Percentiles rank a stretch among this genome's conserved stretches.
phyloP scores from a whole-genome alignment of 192 early-diverging fungal species.

The Lobosporangium transversale region DNA sequence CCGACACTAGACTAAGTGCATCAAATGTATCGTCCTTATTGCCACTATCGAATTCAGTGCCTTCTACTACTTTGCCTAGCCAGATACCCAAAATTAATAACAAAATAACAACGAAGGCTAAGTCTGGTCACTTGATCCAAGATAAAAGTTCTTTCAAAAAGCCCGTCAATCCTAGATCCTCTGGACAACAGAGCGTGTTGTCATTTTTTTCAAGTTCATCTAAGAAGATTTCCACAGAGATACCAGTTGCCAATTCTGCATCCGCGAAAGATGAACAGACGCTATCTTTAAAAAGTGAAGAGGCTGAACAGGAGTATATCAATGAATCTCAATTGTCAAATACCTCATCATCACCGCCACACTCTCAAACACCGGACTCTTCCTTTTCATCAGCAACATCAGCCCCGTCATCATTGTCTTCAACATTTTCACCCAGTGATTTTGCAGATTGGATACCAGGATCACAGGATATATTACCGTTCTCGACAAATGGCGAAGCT shows the following conservation, averaged over 20 bases:
- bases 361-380: neutral
- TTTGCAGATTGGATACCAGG: constrained; percentile 49
- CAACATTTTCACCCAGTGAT: constrained; percentile 31
- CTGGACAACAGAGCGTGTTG: constrained; percentile 20
- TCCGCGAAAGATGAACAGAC: neutral
- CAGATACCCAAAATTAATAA: constrained; percentile 20
- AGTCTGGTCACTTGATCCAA: neutral
- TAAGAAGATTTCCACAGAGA: neutral
- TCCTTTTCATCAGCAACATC: neutral
- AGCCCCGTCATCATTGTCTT: neutral
- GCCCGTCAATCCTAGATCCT: neutral
- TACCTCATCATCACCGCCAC: constrained; percentile 1
- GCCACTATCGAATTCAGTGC: neutral
- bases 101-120: neutral
- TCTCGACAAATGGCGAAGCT: constrained; percentile 24
- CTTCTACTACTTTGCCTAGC: neutral
- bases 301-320: too few relatives aligned
- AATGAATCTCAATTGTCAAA: constrained; percentile 3
- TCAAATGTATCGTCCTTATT: neutral
- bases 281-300: too few relatives aligned
- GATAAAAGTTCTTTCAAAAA: constrained; percentile 19
- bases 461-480: constrained; percentile 28
- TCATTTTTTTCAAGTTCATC: constrained; percentile 29
- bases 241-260: neutral
- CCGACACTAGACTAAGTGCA: neutral